Conservation (phyloP, 345 rosid genomes). For the Lumnitzera littorea region DNA sequence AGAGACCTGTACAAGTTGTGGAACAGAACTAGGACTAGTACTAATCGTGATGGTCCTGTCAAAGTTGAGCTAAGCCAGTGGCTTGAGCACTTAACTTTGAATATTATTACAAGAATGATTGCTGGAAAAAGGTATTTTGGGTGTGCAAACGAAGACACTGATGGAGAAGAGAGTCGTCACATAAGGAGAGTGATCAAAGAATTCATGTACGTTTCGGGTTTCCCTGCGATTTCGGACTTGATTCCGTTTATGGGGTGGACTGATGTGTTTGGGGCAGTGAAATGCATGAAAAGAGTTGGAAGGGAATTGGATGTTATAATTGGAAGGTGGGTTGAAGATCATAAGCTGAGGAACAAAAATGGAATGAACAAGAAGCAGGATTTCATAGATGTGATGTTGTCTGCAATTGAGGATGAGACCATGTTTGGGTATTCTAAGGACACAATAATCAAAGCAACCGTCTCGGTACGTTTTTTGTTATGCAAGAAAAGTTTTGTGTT, state of each 20-base stretch:
- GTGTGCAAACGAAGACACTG: constrained; percentile 7
- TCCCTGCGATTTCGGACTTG: constrained; percentile 36
- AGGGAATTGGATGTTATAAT: constrained; percentile 39
- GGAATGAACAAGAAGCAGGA: constrained; percentile 17
- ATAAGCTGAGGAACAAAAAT: constrained; percentile 16
- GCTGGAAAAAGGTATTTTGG: constrained; percentile 39
- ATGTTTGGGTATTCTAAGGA: constrained; percentile 38
- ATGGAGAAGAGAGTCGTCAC: constrained; percentile 37
- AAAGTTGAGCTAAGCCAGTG: constrained; percentile 27
- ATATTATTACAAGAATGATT: constrained; percentile 38
- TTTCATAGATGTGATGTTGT: constrained; percentile 50
- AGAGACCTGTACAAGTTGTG: constrained; percentile 28
- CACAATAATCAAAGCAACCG: constrained; percentile 48
- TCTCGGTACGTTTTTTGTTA: constrained; percentile 28
- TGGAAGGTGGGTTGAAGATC: constrained; percentile 51
- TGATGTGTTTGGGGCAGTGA: constrained; percentile 32
- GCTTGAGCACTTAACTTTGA: constrained; percentile 43
- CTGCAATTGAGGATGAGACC: constrained; percentile 28
- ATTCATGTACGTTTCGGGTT: constrained; percentile 22
- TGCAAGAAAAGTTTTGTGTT: not conserved
- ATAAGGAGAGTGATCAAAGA: constrained; percentile 34
- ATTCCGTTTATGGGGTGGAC: constrained; percentile 56
- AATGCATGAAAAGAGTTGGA: constrained; percentile 39
- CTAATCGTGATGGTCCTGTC: not conserved
- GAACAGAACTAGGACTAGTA: not conserved